These are phyloP conservation scores for Fagopyrum homotropicum DNA, from an alignment of 148 eudicot genomes.

Conservation along the genomic window DNA sequence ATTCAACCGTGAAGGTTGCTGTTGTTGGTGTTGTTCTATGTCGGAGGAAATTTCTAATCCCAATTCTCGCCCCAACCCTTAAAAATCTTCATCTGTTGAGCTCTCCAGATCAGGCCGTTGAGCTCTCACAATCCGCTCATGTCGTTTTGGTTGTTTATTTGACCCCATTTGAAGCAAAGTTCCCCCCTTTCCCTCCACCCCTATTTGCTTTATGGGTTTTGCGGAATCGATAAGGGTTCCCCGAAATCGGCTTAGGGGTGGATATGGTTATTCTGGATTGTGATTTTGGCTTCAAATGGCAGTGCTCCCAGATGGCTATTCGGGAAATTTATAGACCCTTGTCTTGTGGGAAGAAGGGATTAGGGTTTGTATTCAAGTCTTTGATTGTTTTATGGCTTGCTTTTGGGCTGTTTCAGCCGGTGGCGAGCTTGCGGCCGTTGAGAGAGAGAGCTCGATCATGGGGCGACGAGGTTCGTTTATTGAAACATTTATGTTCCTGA, in stretches of 20 bases:
- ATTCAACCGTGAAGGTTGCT: not conserved
- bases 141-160: not conserved
- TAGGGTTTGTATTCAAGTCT: conserved; percentile 20
- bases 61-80: not conserved
- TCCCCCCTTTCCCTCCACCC: not conserved
- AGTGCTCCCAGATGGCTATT: conserved; percentile 19
- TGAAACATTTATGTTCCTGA: not conserved
- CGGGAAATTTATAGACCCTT: conserved; percentile 5
- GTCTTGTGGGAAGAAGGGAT: conserved; percentile 8
- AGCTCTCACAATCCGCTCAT: conserved; percentile 7
- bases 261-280: not conserved
- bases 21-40: not conserved
- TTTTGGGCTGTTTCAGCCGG: conserved; percentile 32
- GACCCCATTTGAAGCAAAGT: conserved; percentile 9
- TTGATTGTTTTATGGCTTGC: conserved; percentile 26
- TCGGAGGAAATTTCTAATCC: not conserved
- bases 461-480: conserved; percentile 73
- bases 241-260: not conserved
- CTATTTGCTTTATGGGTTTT: not conserved
- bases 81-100: not conserved
- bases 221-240: conserved; percentile 4
- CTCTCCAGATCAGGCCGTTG: conserved; percentile 9
- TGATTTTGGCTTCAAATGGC: not conserved
- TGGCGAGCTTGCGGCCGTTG: conserved; percentile 55
- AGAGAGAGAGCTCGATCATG: conserved; percentile 57